Conservation (phyloP, 768 basidiomycete species). For the Hemileccinum rubropunctum region DNA sequence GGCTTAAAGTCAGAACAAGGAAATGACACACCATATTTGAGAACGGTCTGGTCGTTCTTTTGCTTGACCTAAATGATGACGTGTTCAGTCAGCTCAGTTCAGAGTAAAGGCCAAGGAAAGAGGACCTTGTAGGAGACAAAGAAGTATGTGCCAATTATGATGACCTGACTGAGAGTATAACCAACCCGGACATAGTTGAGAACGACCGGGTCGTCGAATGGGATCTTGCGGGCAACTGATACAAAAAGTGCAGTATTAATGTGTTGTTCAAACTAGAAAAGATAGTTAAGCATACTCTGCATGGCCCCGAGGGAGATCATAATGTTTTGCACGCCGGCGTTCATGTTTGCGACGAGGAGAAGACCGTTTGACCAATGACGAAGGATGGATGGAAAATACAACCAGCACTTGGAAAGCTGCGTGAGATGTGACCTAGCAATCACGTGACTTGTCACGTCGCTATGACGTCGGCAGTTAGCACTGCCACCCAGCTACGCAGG, state of each 20-base stretch:
- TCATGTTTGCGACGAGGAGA: constrained; percentile 47
- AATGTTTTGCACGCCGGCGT: constrained; percentile 75
- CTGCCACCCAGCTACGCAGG: neutral
- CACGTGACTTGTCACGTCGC: constrained; percentile 15
- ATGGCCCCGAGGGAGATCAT: constrained; percentile 90
- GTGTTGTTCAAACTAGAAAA: no score
- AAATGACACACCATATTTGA: constrained; percentile 80
- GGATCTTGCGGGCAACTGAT: constrained; percentile 85
- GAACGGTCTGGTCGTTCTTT: constrained; percentile 93
- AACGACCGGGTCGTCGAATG: constrained; percentile 84
- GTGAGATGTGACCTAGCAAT: neutral
- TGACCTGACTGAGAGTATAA: constrained; percentile 72
- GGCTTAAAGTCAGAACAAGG: neutral
- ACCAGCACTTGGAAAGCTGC: neutral
- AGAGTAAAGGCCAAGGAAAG: neutral
- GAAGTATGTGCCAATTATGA: constrained; percentile 77
- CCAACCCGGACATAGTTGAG: constrained; percentile 81
- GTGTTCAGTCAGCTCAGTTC: constrained; percentile 11
- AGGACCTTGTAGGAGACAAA: constrained; percentile 68
- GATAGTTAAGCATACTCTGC: constrained; percentile 56
- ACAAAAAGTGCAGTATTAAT: neutral
- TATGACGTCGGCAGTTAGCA: constrained; percentile 22
- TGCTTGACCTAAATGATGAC: constrained; percentile 66
- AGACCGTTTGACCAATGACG: constrained; percentile 12
- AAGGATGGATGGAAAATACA: constrained; percentile 10